Evolutionary conservation across 2,329 filamentous ascomycete species (phyloP).

Genomic region (Colletotrichum cordylinicola): DNA sequence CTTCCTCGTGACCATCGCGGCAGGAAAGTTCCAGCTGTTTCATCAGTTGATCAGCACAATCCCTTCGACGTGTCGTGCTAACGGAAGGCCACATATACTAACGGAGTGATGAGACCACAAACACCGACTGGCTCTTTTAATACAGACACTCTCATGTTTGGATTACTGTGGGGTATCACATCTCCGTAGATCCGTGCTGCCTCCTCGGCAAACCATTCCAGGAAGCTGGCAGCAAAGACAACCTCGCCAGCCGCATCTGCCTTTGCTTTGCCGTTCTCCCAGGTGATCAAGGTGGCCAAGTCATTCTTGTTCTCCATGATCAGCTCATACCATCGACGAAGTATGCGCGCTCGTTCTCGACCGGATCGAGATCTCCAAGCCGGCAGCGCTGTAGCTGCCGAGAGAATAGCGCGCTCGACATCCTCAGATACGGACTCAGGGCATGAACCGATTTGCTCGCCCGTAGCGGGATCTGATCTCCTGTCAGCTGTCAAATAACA

Average conservation of each 20-base stretch:
- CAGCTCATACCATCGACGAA: conserved; percentile 83
- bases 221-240: conserved; percentile 75
- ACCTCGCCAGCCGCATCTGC: conserved; percentile 78
- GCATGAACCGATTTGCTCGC: conserved; percentile 79
- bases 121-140: conserved; percentile 86
- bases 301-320: conserved; percentile 82
- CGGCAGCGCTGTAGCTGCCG: conserved; percentile 77
- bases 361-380: conserved; percentile 75
- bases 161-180: conserved; percentile 72
- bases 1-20: conserved; percentile 77
- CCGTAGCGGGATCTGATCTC: conserved; percentile 78
- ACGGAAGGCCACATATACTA: conserved; percentile 38
- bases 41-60: background rate
- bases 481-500: background rate
- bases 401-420: conserved; percentile 80
- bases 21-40: conserved; percentile 82
- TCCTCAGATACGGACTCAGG: conserved; percentile 85
- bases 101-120: conserved; percentile 83
- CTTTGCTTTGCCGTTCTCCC: conserved; percentile 88
- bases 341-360: conserved; percentile 74
- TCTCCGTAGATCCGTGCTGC: conserved; percentile 77
- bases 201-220: conserved; percentile 85
- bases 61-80: background rate
- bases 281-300: conserved; percentile 81
- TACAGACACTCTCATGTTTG: conserved; percentile 79